phyloP scores from a whole-genome alignment of 164 flowering plant species.

The Aristolochia californica region DNA sequence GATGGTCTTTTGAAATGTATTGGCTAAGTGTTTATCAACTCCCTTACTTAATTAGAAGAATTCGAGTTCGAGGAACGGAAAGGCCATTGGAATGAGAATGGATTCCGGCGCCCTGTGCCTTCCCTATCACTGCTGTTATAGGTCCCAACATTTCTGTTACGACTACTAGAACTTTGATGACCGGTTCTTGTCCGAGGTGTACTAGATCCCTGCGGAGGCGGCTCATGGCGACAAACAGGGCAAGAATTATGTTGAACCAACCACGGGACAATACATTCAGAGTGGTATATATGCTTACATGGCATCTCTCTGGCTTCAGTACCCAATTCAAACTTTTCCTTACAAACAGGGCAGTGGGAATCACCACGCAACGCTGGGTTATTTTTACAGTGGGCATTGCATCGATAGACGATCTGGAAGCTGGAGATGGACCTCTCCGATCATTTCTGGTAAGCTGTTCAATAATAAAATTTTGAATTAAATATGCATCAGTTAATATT shows the following conservation, averaged over 20 bases:
- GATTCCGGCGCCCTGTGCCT: constrained; percentile 37
- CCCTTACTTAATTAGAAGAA: constrained; percentile 26
- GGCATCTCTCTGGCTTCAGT: constrained; percentile 73
- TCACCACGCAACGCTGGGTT: constrained; percentile 54
- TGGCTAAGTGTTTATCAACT: too few species aligned
- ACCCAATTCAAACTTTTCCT: constrained; percentile 67
- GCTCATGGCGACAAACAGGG: constrained; percentile 81
- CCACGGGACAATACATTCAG: constrained; percentile 88
- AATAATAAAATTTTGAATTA: too few species aligned
- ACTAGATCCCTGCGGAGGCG: constrained; percentile 32
- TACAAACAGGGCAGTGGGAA: constrained; percentile 73
- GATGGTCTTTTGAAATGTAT: too few species aligned
- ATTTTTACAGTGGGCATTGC: constrained; percentile 76
- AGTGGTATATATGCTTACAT: constrained; percentile 67
- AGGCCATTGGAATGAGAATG: constrained; percentile 69
- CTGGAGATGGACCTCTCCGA: constrained; percentile 66
- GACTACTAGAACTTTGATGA: constrained; percentile 20
- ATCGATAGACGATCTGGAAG: constrained; percentile 58
- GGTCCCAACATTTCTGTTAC: constrained; percentile 20
- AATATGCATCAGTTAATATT: too few species aligned
- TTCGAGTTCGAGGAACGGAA: constrained; percentile 49
- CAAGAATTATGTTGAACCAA: constrained; percentile 73
- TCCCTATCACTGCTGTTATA: constrained; percentile 20
- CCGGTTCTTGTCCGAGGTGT: constrained; percentile 12
- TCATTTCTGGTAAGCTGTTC: constrained; percentile 53